These are phyloP conservation scores for Rhodotorula sp. DNA, from an alignment of 1,284 basidiomycete genomes.

Conservation along the genomic window DNA sequence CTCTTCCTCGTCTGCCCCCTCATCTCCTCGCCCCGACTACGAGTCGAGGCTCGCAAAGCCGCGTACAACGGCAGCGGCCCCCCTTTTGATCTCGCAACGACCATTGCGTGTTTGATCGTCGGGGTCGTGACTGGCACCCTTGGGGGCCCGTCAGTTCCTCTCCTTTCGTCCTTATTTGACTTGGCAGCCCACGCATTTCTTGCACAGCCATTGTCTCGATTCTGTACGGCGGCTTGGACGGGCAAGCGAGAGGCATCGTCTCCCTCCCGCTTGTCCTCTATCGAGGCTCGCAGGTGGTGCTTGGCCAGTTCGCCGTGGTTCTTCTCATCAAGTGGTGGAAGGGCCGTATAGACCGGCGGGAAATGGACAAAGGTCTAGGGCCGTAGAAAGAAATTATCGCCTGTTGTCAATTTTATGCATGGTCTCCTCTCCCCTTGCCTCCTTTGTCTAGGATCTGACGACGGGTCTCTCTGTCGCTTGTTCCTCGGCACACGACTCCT, in stretches of 20 bases:
- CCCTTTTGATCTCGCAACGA: conserved; percentile 20
- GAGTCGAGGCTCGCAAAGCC: neutral
- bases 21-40: conserved; percentile 15
- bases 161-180: neutral
- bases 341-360: neutral
- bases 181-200: neutral
- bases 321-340: neutral
- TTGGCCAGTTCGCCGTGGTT: neutral
- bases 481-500: too few species aligned
- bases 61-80: neutral
- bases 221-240: conserved; percentile 34
- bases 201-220: conserved; percentile 28
- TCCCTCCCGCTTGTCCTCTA: conserved; percentile 40
- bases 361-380: too few species aligned
- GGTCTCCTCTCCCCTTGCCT: too few species aligned
- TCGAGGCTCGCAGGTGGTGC: conserved; percentile 37
- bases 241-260: conserved; percentile 22
- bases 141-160: conserved; percentile 22
- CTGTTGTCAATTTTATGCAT: too few species aligned
- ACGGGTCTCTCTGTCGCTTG: too few species aligned
- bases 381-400: too few species aligned
- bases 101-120: conserved; percentile 37
- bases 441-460: too few species aligned
- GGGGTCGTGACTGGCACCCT: conserved; percentile 36
- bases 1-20: conserved; percentile 44